Conservation (phyloP, 2,329 filamentous ascomycete species). For the Bipolaris victoriae region DNA sequence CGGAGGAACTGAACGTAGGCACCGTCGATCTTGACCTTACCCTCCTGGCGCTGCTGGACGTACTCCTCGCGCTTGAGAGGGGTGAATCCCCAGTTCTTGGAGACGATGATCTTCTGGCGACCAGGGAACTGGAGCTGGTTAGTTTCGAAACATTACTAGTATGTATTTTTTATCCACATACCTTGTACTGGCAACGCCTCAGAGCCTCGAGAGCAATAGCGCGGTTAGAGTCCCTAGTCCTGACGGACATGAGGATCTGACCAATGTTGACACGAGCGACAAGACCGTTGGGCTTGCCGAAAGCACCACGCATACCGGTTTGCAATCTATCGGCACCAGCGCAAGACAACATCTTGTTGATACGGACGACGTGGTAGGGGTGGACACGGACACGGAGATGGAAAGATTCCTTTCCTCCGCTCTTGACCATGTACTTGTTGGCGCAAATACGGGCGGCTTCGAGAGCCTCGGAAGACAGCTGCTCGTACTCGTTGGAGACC, state of each 20-base stretch:
- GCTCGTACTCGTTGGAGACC: constrained; percentile 99
- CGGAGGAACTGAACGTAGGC: constrained; percentile 99
- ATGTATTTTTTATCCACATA: constrained; percentile 16
- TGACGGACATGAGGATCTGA: constrained; percentile 96
- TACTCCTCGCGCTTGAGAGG: constrained; percentile 98
- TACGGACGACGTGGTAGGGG: constrained; percentile 99
- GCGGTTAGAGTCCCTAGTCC: constrained; percentile 94
- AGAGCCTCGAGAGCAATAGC: constrained; percentile 96
- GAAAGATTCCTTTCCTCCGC: constrained; percentile 73
- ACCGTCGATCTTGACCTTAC: constrained; percentile 94
- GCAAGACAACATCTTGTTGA: constrained; percentile 99
- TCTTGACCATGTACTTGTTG: constrained; percentile 90
- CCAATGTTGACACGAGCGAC: constrained; percentile 99
- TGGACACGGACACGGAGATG: constrained; percentile 81
- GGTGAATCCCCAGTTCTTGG: constrained; percentile 99
- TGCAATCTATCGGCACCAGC: constrained; percentile 99
- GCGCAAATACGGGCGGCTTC: constrained; percentile 99
- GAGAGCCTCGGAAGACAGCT: constrained; percentile 98
- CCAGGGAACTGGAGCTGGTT: constrained; percentile 73
- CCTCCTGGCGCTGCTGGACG: constrained; percentile 90
- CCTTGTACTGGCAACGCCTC: constrained; percentile 98
- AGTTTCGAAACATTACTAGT: not conserved
- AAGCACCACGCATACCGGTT: constrained; percentile 99
- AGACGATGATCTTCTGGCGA: constrained; percentile 99
- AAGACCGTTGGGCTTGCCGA: constrained; percentile 98